phyloP scores from a whole-genome alignment of 2,329 filamentous ascomycete species.

The Colletotrichum echinochloae region DNA sequence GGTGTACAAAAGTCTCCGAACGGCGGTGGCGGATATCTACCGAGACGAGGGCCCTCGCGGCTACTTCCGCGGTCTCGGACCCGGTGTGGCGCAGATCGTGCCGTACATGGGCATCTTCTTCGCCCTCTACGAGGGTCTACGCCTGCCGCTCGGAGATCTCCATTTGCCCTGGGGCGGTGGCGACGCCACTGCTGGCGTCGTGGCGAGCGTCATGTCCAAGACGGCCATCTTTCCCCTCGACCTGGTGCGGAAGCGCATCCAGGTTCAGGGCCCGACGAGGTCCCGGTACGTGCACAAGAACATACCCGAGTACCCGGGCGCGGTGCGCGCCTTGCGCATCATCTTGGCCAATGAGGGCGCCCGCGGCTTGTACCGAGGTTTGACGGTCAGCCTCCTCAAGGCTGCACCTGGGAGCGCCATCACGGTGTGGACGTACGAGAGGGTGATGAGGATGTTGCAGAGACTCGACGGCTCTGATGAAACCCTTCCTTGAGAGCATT shows the following conservation, averaged over 20 bases:
- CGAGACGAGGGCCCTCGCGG: slow-evolving; percentile 80
- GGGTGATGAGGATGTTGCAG: slow-evolving; percentile 72
- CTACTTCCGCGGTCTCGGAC: slow-evolving; percentile 89
- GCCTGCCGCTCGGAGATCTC: slow-evolving; percentile 67
- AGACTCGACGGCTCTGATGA: slow-evolving; percentile 47
- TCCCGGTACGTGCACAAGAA: slow-evolving; percentile 83
- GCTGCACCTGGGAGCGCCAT: slow-evolving; percentile 92
- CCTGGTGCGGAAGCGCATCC: slow-evolving; percentile 89
- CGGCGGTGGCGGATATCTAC: slow-evolving; percentile 79
- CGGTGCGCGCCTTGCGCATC: slow-evolving; percentile 72
- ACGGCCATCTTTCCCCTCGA: slow-evolving; percentile 93
- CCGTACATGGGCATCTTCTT: slow-evolving; percentile 99
- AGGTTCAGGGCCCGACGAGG: slow-evolving; percentile 93
- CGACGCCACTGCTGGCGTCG: slow-evolving; percentile 84
- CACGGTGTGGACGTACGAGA: slow-evolving; percentile 95
- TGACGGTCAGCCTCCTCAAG: slow-evolving; percentile 91
- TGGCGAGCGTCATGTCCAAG: slow-evolving; percentile 86
- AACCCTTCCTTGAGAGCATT: background rate
- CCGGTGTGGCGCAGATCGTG: slow-evolving; percentile 87
- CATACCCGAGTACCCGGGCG: slow-evolving; percentile 84
- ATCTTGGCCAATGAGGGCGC: slow-evolving; percentile 81
- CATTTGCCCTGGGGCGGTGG: slow-evolving; percentile 78
- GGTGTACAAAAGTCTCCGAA: slow-evolving; percentile 79
- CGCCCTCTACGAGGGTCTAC: slow-evolving; percentile 83
- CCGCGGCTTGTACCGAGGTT: slow-evolving; percentile 85